These are phyloP conservation scores for Komagataella pastoris DNA, from an alignment of 805 yeast genomes.

Conservation along the genomic window DNA sequence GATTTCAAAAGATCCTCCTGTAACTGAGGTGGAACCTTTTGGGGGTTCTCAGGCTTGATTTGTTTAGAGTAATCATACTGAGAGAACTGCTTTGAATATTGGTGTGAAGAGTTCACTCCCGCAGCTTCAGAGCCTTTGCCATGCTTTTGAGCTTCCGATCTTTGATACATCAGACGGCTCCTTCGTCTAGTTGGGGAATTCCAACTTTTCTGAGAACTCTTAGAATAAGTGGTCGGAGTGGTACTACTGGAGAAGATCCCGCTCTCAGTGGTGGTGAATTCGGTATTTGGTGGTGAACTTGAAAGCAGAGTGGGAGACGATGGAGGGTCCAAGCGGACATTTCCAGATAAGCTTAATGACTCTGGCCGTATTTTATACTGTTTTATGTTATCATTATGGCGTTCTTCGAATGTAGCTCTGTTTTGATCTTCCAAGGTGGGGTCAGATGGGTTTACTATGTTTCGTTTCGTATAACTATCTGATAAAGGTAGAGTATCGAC, in stretches of 20 bases:
- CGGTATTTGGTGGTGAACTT: background rate
- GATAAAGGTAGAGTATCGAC: background rate
- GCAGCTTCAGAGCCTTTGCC: background rate
- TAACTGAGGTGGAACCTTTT: background rate
- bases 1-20: constrained; percentile 38
- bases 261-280: background rate
- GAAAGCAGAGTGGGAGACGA: background rate
- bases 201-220: constrained; percentile 16
- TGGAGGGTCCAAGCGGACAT: background rate
- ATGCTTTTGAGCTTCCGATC: background rate
- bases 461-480: background rate
- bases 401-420: background rate
- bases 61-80: background rate
- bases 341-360: background rate
- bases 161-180: constrained; percentile 5
- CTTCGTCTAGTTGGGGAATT: constrained; percentile 27
- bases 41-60: background rate
- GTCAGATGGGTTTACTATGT: background rate
- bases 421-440: background rate
- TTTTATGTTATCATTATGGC: background rate
- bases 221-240: background rate
- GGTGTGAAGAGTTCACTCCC: background rate
- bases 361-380: background rate
- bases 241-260: background rate
- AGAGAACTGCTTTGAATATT: background rate